Base-by-base conservation (phyloP, 176 grass and related monocot genomes). In the Hordeum marinum region DNA sequence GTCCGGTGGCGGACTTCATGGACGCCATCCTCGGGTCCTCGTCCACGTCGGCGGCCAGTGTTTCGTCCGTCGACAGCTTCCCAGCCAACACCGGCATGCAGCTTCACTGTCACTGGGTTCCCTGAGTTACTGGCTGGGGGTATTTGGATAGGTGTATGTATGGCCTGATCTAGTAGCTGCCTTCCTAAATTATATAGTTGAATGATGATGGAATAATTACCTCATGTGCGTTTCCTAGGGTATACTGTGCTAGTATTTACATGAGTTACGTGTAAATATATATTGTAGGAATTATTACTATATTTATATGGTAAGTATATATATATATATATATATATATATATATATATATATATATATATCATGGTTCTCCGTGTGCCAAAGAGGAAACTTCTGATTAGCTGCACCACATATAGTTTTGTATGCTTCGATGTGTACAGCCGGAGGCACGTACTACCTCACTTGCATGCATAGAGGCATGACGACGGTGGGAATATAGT, bases 1-100 rank as follows among this genome's bases (percentile, higher is more conserved):
- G 37, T 18, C 82, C 88, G 1, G 83, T 90, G 64, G 70, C 62
- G 75, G 88, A 89, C 76, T 97, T 93, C 86, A 88, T 94, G 90
- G 95, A 93, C 63, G 82, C 78, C 75, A 93, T 94, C 85, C 72
- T 97, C 34, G 92, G 87, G 14, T 97, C 90, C 21, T 93, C 95
- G 68, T 90, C 92, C 15, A 89, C 85, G 45, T 92, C 85, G 67
- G 77, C 87, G 21, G 77, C 75, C 48, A 94, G 88, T 8, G 67
- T 85, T 29, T 94, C 86, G 0, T 84, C 87, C 15, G 71, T 88
- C 31, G 84, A 88, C 52, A 72, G 85, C 73, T 79, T 92, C 87
- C 81, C 88, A 7, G 61, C 35, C 75, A 90, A 90, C 67, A 68
- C 83, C 58, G 83, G 67, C 42, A 68, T 89, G 82, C 90, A 81